A percentile compares a stretch with the other conserved stretches of the same genome.
phyloP scores from a whole-genome alignment of 2,329 filamentous ascomycete genomes.

The Hymenoscyphus fructigenus region DNA sequence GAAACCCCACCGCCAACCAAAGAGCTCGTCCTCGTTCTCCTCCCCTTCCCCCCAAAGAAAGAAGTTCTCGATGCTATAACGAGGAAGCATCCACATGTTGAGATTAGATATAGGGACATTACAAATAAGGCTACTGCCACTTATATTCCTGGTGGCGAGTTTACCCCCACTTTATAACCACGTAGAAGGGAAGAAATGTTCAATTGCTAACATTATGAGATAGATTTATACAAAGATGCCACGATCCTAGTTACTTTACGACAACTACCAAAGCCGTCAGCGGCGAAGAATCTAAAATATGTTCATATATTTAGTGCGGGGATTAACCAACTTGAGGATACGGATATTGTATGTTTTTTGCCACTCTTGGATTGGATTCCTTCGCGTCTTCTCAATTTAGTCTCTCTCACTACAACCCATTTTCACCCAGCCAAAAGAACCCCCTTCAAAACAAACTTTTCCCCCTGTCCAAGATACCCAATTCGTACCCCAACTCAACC shows the following conservation, averaged over 20 bases:
- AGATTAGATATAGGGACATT: conserved; percentile 42
- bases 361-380: neutral
- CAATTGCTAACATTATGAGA: no score
- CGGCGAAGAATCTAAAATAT: conserved; percentile 37
- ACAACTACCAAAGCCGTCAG: conserved; percentile 30
- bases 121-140: no score
- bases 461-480: no score
- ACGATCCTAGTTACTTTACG: conserved; percentile 38
- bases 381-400: neutral
- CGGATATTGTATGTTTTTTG: conserved; percentile 23
- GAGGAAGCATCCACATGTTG: conserved; percentile 45
- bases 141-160: neutral
- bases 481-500: no score
- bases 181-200: no score
- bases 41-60: conserved; percentile 44
- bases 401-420: neutral
- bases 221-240: conserved; percentile 31
- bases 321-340: conserved; percentile 32
- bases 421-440: neutral
- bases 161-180: no score
- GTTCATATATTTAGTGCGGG: conserved; percentile 39
- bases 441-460: neutral
- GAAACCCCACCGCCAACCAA: conserved; percentile 7
- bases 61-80: conserved; percentile 40
- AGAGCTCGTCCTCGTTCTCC: conserved; percentile 44